Base-by-base conservation (phyloP, 2,329 filamentous ascomycete species). In the Diaporthe sp. region DNA sequence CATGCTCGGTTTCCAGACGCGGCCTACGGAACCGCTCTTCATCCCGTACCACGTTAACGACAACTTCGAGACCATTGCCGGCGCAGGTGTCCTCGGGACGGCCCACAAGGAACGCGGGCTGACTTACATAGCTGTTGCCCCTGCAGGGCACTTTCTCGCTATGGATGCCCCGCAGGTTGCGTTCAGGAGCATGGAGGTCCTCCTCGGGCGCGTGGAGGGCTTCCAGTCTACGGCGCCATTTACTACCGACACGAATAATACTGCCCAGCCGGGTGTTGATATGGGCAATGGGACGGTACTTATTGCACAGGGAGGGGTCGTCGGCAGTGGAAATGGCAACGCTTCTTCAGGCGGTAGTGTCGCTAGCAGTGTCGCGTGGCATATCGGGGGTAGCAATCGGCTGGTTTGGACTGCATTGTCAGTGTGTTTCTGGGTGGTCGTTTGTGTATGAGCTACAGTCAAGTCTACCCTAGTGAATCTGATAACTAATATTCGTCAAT, bases 1-100 rank as follows among this genome's bases (percentile, higher is more conserved):
- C 6, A 81, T 86, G 56, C 89, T 93, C 69, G 94, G 94, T 0
- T 96, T 96, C 85, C 89, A 92, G 76, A 80, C 82, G 1, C 82
- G 84, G 0, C 94, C 94, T 0, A 81, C 80, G 1, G 87, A 91
- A 69, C 90, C 91, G 2, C 92, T 94, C 79, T 94, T 90, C 80
- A 92, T 95, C 0, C 93, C 94, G 0, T 92, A 90, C 79, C 90
- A 92, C 77, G 84, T 88, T 71, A 83, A 87, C 30, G 82, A 76
- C 71, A 78, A 83, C 22, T 51, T 74, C 25, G 73, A 75, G 27
- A 77, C 78, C 12, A 32, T 79, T 10, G 81, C 80, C 2, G 79
- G 70, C n/a, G 59, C 73, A 1, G 73, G 73, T 4, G 55, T 72
- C 17, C n/a, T 72, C 19, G 61, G 70, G 5, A 75, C 73, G 8